Evolutionary conservation across 768 basidiomycete genomes (phyloP).

Genomic region (Hortiboletus flavorubellus): DNA sequence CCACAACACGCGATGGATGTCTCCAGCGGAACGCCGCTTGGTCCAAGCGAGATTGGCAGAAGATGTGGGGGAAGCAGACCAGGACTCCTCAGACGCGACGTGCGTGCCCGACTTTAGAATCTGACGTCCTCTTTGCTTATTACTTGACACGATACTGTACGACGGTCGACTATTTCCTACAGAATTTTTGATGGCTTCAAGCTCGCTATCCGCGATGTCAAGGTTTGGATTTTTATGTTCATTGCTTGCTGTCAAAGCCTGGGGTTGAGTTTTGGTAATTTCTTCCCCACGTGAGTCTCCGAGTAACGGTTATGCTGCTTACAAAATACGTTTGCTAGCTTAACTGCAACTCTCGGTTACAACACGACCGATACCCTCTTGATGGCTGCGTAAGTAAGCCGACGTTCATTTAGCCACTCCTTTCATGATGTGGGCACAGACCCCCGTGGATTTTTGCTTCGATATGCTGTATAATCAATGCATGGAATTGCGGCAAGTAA

Average conservation of each 20-base stretch:
- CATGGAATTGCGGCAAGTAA: constrained; percentile 47
- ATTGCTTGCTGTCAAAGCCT: constrained; percentile 48
- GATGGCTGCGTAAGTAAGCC: constrained; percentile 48
- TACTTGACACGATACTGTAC: not conserved
- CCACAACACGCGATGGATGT: constrained; percentile 60
- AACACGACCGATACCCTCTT: constrained; percentile 55
- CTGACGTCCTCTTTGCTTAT: not conserved
- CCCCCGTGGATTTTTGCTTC: constrained; percentile 63
- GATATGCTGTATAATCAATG: constrained; percentile 46
- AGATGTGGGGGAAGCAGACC: constrained; percentile 65
- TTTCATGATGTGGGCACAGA: constrained; percentile 26
- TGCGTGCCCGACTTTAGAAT: constrained; percentile 2
- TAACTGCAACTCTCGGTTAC: constrained; percentile 62
- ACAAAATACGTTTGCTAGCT: constrained; percentile 27
- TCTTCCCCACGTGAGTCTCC: constrained; percentile 48
- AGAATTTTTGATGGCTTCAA: constrained; percentile 52
- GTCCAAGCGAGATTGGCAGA: constrained; percentile 68
- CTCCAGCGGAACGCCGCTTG: constrained; percentile 48
- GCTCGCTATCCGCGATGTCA: constrained; percentile 54
- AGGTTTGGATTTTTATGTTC: constrained; percentile 51
- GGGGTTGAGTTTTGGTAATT: constrained; percentile 58
- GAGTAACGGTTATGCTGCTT: not conserved
- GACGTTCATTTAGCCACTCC: not conserved
- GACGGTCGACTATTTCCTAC: not conserved
- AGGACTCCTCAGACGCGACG: constrained; percentile 34